Percentiles rank a stretch among this genome's conserved stretches.
Conservation (phyloP, 2,329 filamentous ascomycete genomes). For the Westerdykella aurantiaca region DNA sequence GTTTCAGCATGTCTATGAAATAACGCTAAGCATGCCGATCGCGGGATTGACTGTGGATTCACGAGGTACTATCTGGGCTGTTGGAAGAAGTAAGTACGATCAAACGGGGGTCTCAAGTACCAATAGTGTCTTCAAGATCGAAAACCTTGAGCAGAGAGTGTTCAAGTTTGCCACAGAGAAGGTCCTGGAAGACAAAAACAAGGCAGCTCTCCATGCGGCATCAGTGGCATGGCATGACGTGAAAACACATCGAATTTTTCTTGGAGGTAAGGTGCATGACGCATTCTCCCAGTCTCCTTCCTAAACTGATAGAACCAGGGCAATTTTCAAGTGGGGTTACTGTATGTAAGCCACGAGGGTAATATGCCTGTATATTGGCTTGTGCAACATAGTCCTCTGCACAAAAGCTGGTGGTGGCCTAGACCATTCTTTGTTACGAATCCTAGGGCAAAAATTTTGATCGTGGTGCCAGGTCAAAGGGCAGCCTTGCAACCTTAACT, state of each 20-base stretch:
- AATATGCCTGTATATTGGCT: no score
- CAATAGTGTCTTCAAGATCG: slow-evolving; percentile 7
- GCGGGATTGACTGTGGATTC: slow-evolving; percentile 3
- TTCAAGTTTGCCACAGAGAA: slow-evolving; percentile 1
- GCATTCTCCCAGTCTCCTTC: no score
- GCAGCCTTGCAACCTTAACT: no score
- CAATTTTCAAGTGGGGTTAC: no score
- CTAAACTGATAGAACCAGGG: no score
- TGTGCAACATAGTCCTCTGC: no score
- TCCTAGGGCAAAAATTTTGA: no score
- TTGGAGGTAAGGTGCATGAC: slow-evolving; percentile 2
- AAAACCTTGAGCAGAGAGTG: not conserved
- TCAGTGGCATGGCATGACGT: slow-evolving; percentile 4
- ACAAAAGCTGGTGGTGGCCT: no score
- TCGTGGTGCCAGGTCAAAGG: no score
- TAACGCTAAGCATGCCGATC: slow-evolving; percentile 7
- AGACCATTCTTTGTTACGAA: no score
- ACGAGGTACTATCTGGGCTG: slow-evolving; percentile 6
- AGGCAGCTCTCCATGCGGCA: not conserved
- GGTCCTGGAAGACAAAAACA: slow-evolving; percentile 6
- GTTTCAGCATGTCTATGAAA: slow-evolving; percentile 3
- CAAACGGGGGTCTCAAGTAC: slow-evolving; percentile 1
- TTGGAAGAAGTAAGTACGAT: slow-evolving; percentile 6
- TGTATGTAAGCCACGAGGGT: no score
- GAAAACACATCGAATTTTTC: slow-evolving; percentile 2